Base-by-base conservation (phyloP, 2,329 filamentous ascomycete species). In the Colletotrichum truncatum region DNA sequence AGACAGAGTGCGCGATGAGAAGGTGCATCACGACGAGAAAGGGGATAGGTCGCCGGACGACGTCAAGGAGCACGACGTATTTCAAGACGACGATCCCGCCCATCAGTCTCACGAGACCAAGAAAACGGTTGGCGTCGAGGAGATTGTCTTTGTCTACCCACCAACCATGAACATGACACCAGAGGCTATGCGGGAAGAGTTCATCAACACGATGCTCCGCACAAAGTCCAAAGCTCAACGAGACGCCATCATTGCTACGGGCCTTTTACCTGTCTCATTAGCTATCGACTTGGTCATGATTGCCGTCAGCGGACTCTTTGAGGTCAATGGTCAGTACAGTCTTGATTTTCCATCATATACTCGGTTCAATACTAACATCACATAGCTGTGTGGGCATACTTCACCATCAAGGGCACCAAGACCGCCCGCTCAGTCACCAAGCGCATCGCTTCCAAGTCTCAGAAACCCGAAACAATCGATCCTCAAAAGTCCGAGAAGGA, bases 171-270 rank as follows among this genome's bases (percentile, higher is more conserved):
- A 65, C 41, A 65, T 65, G 62, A 62, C 62, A 16, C 62, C 62
- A 2, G 62, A 65, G 43, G 48, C 49, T 6, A 62, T 65, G 62
- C 41, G 62, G 16, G 62, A 55, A 23, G 62, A 65, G 34, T 65
- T 65, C 16, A 34, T 65, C 62, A 65, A 65, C 43, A 61, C 62
- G 32, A 62, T 65, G 49, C 10, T 65, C 23, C 57, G 62, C 11
- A 65, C 62, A 12, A 65, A 65, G 43, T 65, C 62, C 48, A 65
- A 65, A 49, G 62, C 62, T 9, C 62, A 65, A 28, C 62, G 62
- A 7, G 62, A 65, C 21, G 62, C 62, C 56, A 55, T 65, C 34
- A 65, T 65, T 10, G 62, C 62, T 14, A 65, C 62, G n/a, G 62
- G 62, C 4, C 34, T 65, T 4, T 32, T 65, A 5, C 62, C 62